These are phyloP conservation scores for Pezicula neosporulosa DNA, from an alignment of 2,329 filamentous ascomycete genomes.

Conservation along the genomic window DNA sequence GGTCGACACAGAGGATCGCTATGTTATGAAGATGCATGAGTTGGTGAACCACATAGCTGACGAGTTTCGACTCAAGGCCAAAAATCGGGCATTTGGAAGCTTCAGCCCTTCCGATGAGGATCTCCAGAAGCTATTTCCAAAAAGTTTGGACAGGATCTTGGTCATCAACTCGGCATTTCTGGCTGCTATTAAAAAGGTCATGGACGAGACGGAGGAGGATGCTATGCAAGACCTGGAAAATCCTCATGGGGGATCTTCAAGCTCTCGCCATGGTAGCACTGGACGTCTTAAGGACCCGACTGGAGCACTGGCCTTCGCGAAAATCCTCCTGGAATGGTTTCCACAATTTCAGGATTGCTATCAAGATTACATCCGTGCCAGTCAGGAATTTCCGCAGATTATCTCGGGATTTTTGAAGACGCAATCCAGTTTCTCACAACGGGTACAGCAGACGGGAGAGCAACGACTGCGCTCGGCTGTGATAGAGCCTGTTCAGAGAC, in stretches of 20 bases:
- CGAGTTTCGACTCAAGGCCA: conserved; percentile 72
- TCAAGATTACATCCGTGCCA: conserved; percentile 86
- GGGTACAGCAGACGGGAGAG: conserved; percentile 80
- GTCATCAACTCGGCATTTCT: conserved; percentile 80
- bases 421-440: conserved; percentile 77
- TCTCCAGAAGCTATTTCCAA: conserved; percentile 75
- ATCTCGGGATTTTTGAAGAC: conserved; percentile 77
- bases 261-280: conserved; percentile 40
- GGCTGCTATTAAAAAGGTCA: conserved; percentile 67
- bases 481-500: conserved; percentile 92
- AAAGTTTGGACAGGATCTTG: conserved; percentile 75
- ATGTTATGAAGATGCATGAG: conserved; percentile 83
- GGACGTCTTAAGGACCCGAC: conserved; percentile 64
- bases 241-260: conserved; percentile 43
- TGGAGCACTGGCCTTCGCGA: conserved; percentile 75
- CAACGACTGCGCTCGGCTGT: conserved; percentile 86
- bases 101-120: conserved; percentile 70
- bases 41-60: conserved; percentile 77
- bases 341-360: conserved; percentile 90
- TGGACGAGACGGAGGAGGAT: conserved; percentile 81
- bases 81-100: conserved; percentile 53
- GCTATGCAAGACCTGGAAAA: conserved; percentile 73
- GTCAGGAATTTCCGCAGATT: conserved; percentile 80
- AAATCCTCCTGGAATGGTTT: conserved; percentile 84
- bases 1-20: conserved; percentile 90